phyloP scores from a whole-genome alignment of 331 rosid genomes.

The Cydonia oblonga region DNA sequence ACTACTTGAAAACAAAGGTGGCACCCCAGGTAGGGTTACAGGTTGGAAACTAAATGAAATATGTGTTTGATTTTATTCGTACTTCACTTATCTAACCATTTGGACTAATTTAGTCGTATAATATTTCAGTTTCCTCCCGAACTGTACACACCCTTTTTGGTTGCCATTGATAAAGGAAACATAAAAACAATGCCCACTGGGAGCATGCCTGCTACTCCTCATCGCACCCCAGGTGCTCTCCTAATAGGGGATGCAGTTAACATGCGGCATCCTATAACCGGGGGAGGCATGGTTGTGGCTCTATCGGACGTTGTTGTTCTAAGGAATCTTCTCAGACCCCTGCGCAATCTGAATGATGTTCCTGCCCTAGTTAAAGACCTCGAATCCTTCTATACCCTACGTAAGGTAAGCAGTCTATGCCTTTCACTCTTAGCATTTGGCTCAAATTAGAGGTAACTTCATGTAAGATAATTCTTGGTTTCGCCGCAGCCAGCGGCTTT shows the following conservation, averaged over 20 bases:
- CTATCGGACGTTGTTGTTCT: slow-evolving; percentile 4
- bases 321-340: slow-evolving; percentile 2
- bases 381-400: slow-evolving; percentile 3
- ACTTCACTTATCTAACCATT: not conserved
- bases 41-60: too few relatives aligned
- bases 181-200: not conserved
- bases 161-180: slow-evolving; percentile 3
- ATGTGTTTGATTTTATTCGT: not conserved
- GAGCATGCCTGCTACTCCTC: not conserved
- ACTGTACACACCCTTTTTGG: not conserved
- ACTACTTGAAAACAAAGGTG: slow-evolving; percentile 7
- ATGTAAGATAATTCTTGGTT: not conserved
- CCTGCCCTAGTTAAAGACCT: not conserved
- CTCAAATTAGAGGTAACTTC: not conserved
- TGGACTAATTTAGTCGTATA: not conserved
- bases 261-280: slow-evolving; percentile 4
- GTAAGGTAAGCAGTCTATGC: not conserved
- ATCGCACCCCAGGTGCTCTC: not conserved
- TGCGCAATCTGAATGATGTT: slow-evolving; percentile 3
- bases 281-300: slow-evolving; percentile 13
- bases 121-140: slow-evolving; percentile 1
- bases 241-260: slow-evolving; percentile 12
- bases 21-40: slow-evolving; percentile 12
- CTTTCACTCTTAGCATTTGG: not conserved
- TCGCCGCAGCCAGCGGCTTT: slow-evolving; percentile 9